Evolutionary conservation across 768 basidiomycete genomes (phyloP).

Genomic region (Hygrophoropsis aurantiaca): DNA sequence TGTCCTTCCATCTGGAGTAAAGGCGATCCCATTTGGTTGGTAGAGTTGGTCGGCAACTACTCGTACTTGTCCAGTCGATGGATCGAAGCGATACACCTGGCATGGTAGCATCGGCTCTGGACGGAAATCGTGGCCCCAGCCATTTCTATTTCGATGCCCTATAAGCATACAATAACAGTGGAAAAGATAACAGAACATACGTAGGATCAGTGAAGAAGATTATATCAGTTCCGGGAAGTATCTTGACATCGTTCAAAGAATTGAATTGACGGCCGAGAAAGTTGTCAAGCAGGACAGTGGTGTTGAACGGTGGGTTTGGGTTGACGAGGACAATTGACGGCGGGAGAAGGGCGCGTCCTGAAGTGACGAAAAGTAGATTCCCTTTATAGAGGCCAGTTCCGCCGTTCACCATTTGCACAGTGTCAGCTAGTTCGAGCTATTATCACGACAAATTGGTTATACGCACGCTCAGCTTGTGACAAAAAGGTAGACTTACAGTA

Average conservation of each 20-base stretch:
- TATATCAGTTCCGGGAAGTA: constrained; percentile 53
- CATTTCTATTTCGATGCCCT: constrained; percentile 15
- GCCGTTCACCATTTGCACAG: constrained; percentile 64
- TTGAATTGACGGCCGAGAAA: constrained; percentile 47
- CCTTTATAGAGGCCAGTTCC: constrained; percentile 57
- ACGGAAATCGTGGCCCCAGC: constrained; percentile 37
- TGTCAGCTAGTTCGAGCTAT: constrained; percentile 54
- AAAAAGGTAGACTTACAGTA: constrained; percentile 18
- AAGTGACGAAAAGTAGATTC: constrained; percentile 55
- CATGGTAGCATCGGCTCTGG: constrained; percentile 39
- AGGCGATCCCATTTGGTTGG: constrained; percentile 37
- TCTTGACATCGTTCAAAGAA: constrained; percentile 43
- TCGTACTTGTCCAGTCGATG: constrained; percentile 37
- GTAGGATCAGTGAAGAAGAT: constrained; percentile 71
- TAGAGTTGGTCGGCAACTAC: constrained; percentile 43
- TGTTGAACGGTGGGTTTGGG: constrained; percentile 37
- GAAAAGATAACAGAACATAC: constrained; percentile 38
- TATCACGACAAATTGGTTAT: constrained; percentile 2
- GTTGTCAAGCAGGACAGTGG: constrained; percentile 42
- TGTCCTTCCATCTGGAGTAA: constrained; percentile 29
- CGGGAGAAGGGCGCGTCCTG: constrained; percentile 57
- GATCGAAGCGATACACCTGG: constrained; percentile 46
- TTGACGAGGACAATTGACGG: constrained; percentile 44
- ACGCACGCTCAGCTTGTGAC: not conserved
- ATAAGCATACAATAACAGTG: not conserved